Percentiles rank a stretch among this genome's conserved stretches.
Conservation (phyloP, 2,329 filamentous ascomycete genomes). For the Ceratocystis albifundus region DNA sequence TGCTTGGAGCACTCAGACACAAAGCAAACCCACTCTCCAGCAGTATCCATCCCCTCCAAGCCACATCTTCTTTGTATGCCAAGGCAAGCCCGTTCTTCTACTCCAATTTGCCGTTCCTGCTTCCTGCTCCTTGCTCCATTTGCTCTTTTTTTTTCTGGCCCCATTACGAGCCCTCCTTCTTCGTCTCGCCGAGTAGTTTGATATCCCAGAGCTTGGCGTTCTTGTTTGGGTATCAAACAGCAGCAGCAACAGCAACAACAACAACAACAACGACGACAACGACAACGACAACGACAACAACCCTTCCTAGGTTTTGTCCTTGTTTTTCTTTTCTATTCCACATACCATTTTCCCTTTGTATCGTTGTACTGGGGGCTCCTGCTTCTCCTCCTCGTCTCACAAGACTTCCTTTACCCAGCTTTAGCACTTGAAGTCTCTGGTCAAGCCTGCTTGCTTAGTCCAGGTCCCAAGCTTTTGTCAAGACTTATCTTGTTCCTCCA, state of each 20-base stretch:
- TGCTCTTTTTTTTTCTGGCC: neutral
- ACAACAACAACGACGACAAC: too few species aligned
- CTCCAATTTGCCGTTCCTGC: neutral
- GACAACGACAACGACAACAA: too few species aligned
- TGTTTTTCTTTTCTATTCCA: too few species aligned
- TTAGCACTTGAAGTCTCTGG: too few species aligned
- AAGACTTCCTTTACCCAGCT: neutral
- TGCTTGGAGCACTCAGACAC: neutral
- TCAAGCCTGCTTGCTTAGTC: neutral
- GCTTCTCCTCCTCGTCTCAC: too few species aligned
- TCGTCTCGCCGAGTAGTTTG: slow-evolving; percentile 1
- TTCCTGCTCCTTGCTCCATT: neutral
- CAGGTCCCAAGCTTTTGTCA: neutral
- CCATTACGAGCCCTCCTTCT: neutral
- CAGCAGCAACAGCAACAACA: neutral
- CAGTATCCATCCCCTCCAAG: neutral
- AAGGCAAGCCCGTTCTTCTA: neutral
- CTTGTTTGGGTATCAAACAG: neutral
- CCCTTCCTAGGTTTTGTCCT: too few species aligned
- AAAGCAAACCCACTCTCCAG: neutral
- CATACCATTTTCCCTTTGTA: too few species aligned
- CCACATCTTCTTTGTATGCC: neutral
- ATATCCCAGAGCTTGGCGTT: neutral
- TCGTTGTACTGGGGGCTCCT: too few species aligned
- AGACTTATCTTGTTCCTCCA: neutral